A percentile compares a stretch with the other conserved stretches of the same genome.
These are phyloP conservation scores for Medicago arabica DNA, from an alignment of 306 rosid genomes.

Conservation along the genomic window DNA sequence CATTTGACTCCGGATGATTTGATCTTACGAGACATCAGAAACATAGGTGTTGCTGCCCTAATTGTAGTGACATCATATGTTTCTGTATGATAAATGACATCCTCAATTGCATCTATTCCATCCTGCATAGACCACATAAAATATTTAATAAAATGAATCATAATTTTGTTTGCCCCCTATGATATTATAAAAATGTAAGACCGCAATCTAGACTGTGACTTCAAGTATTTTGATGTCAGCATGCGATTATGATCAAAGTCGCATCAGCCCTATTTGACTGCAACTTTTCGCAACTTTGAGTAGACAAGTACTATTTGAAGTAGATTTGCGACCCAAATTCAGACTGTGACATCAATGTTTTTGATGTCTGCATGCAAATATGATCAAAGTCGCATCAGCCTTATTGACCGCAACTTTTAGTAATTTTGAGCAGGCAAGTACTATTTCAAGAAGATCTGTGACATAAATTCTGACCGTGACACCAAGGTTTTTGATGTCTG, in stretches of 20 bases:
- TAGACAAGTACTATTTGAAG: conserved; percentile 10
- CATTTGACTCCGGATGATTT: conserved; percentile 88
- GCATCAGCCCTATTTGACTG: not conserved
- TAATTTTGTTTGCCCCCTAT: not conserved
- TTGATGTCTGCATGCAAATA: not conserved
- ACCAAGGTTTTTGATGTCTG: not conserved
- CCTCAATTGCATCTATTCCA: conserved; percentile 96
- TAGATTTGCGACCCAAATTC: not conserved
- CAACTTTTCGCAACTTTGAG: not conserved
- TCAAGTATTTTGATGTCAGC: not conserved
- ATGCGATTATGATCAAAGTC: not conserved
- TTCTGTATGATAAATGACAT: conserved; percentile 87
- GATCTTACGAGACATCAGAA: conserved; percentile 91
- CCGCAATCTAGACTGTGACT: not conserved
- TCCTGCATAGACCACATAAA: conserved; percentile 56
- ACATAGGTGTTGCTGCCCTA: conserved; percentile 97
- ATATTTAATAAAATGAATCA: conserved; percentile 4
- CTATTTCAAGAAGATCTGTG: not conserved
- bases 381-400: not conserved
- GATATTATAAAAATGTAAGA: not conserved
- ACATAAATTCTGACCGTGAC: not conserved
- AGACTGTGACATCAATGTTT: not conserved
- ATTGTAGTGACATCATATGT: conserved; percentile 95
- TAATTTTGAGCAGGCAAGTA: conserved; percentile 1
- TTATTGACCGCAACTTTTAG: not conserved